Evolutionary conservation across 176 grass and related monocot genomes (phyloP), one percentile per base, ranked within the genome.

Genomic region (Themeda triandra): DNA sequence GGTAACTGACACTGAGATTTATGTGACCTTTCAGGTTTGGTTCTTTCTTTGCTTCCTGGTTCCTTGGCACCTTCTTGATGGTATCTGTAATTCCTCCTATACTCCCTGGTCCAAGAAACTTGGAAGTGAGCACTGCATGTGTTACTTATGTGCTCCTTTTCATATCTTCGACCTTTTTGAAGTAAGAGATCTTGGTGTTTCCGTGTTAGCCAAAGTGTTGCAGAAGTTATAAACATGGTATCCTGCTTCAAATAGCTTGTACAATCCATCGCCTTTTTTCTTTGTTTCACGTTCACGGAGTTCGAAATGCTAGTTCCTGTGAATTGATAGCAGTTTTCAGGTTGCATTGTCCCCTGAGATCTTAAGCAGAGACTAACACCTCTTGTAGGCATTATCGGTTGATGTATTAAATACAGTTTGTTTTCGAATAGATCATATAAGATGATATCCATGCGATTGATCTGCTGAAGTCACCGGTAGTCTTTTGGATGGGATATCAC

Each of bases 51-150:
- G 87, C 69, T 90, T 95, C 96, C 63, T 98, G 96, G 93, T 71
- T 95, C 36, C 66, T 96, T 54, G 91, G 87, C 48, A 98, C 96
- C 51, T 99, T 96, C 87, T 88, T 95, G 88, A 94, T 98, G 96
- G 93, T 98, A 35, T 95, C 96, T 71, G 86, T 98, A 73, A 89
- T 92, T 77, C 96, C 91, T 33, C 93, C 91, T 71, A 81, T 98
- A 86, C 77, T 92, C 49, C 76, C 89, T 32, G 96, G 89, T 53
- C 87, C 89, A 46, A 96, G 89, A 77, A 95, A 94, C 76, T 92
- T 99, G 53, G 96, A 96, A 90, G 93, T 94, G 69, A 90, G 91
- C 91, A 98, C 96, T 21, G 83, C 96, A 10, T 82, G 91, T 65
- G 73, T 96, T 32, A 93, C 86, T 75, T 98, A 98, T 77, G 81